Evolutionary conservation across 176 grass and related monocot species (phyloP), one percentile per base, ranked within the genome.

Genomic region (Tillandsia fasciculata): DNA sequence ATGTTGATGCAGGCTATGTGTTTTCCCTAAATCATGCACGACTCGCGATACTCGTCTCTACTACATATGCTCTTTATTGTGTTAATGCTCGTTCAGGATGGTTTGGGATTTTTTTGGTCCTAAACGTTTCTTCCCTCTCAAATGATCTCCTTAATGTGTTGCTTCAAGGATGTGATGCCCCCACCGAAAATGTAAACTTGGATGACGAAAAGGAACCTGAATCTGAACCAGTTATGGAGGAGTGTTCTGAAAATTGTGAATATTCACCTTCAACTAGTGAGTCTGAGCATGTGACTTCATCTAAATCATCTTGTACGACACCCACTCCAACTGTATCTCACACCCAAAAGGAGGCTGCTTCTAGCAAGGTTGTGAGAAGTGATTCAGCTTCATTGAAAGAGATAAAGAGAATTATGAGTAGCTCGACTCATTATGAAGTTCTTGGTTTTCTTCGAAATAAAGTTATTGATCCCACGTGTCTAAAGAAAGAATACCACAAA

Each of bases 121-220:
- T 99, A 18, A 99, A 88, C 71, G 82, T 99, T 67, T 99, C 95
- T 74, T 99, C 88, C 73, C 54, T 99, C 49, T 88, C 90, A 80
- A 90, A 99, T 79, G 84, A 94, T 75, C 78, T 99, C 72, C 27
- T 99, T n/a, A 90, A 91, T 79, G 91, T 83, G 70, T 61, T 99
- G 50, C 72, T 88, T 49, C 95, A 94, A 83, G 84, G 77, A 85
- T 85, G 78, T 0, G 87, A 99, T 42, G 65, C 64, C 53, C 70
- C 65, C 70, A 81, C 48, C 57, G 84, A 85, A 70, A 86, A 85
- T 52, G 73, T 26, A 78, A 70, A 77, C n/a, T 79, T 70, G 65
- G 80, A 81, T 70, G 77, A 87, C 29, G 70, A 51, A 49, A 90
- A 90, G 64, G 54, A 80, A 74, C 71, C 84, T 54, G 89, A 42